Base-by-base conservation (phyloP, 208 protist genomes). In the Acanthamoeba castellanii region DNA sequence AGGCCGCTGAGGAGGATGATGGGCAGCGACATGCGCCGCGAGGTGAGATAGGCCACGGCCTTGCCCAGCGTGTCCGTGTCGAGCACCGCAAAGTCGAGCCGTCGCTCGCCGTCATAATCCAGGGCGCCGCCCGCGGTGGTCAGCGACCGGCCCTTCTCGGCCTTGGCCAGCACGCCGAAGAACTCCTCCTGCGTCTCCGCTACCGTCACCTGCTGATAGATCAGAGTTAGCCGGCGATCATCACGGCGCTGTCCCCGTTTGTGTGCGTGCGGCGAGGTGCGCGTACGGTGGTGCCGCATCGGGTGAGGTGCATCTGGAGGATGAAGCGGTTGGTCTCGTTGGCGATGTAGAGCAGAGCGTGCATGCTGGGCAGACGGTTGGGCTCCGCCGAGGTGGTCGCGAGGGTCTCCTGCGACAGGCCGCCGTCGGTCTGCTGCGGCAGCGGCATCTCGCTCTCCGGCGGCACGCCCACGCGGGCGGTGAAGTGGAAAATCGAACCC, bases 281-380 rank as follows among this genome's bases (percentile, higher is more conserved):
- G 25, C 45, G 34, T 85, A 85, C 76, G 76, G 47, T 85, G 47
- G 76, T 85, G 47, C 76, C 76, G 45, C 76, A 85, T 20, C 76
- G 76, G 76, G 22, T 50, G 76, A 85, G 76, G 45, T 85, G 76
- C 76, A 85, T 85, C 11, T 85, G 20, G 45, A 85, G 76, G 20
- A 85, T 85, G 30, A 85, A 85, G 37, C 76, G 76, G 76, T 85
- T 85, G 76, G 76, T 85, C 76, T 85, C 76, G 47, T 85, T 85
- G 25, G 76, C 76, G 37, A 85, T n/a, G 76, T 85, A 85, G 76
- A 85, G 76, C 37, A 85, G 45, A 14, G 45, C 76, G 76, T 85
- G 76, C 76, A 85, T 85, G 37, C 45, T n/a, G 76, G 76, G 76
- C 16, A 85, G 76, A 13, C 47, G 76, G 27, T 85, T 85, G 76